Percentiles rank a stretch among this genome's conserved stretches.
Conservation (phyloP, 1,284 basidiomycete genomes). For the Thelephora terrestris region DNA sequence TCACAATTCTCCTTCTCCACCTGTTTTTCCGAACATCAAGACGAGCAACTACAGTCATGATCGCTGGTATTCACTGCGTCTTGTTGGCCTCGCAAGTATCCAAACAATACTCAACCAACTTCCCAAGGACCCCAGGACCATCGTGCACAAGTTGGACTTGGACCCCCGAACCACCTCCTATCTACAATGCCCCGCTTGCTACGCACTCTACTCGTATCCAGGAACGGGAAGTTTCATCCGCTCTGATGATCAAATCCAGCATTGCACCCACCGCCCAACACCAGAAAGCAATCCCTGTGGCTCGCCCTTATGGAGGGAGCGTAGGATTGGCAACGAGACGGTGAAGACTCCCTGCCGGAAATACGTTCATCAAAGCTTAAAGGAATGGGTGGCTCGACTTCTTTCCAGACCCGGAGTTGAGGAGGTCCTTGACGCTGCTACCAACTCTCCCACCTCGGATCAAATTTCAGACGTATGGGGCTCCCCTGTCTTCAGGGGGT, state of each 20-base stretch:
- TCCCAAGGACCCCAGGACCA: not conserved
- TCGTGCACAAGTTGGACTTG: not conserved
- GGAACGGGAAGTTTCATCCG: not conserved
- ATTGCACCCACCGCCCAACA: not conserved
- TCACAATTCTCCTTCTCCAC: too few relatives aligned
- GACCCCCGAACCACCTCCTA: not conserved
- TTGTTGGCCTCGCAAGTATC: too few relatives aligned
- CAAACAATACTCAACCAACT: too few relatives aligned
- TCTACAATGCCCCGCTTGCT: not conserved
- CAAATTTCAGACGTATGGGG: slow-evolving; percentile 12
- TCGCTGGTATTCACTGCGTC: too few relatives aligned
- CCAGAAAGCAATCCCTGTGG: not conserved
- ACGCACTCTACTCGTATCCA: too few relatives aligned
- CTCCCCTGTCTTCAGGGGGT: slow-evolving; percentile 6
- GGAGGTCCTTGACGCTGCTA: slow-evolving; percentile 16
- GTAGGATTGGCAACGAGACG: not conserved
- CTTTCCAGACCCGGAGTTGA: slow-evolving; percentile 19
- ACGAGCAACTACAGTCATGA: too few relatives aligned
- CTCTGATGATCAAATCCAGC: too few relatives aligned
- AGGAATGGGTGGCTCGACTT: slow-evolving; percentile 21
- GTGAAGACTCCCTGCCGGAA: not conserved
- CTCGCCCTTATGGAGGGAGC: not conserved
- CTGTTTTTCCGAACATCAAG: too few relatives aligned
- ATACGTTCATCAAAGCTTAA: slow-evolving; percentile 16
- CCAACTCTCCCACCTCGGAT: not conserved